These are phyloP conservation scores for Mycotypha africana DNA, from an alignment of 371 early-diverging fungal genomes.

Conservation along the genomic window DNA sequence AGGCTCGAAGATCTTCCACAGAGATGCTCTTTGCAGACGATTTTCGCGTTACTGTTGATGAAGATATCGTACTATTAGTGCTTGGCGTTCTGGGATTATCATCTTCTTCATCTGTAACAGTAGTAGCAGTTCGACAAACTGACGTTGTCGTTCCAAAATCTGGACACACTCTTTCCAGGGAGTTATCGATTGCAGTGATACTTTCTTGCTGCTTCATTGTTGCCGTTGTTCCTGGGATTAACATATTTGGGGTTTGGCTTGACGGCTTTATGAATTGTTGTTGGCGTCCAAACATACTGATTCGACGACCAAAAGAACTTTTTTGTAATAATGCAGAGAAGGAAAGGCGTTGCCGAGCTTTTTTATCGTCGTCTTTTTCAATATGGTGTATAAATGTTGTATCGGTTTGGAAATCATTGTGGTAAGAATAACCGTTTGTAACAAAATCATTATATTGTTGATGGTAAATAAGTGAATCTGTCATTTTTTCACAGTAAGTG, in stretches of 20 bases:
- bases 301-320: too few species aligned
- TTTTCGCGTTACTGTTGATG: neutral
- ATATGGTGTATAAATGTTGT: too few species aligned
- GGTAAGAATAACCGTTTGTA: too few species aligned
- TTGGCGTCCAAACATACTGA: too few species aligned
- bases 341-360: slow-evolving; percentile 2
- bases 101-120: neutral
- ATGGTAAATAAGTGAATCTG: slow-evolving; percentile 5
- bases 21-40: neutral
- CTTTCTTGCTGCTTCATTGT: slow-evolving; percentile 2
- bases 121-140: neutral
- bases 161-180: slow-evolving; percentile 3
- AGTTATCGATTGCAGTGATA: slow-evolving; percentile 2
- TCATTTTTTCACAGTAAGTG: too few species aligned
- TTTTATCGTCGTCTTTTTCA: too few species aligned
- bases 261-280: too few species aligned
- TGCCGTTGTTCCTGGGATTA: too few species aligned
- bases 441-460: neutral
- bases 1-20: slow-evolving; percentile 6
- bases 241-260: too few species aligned
- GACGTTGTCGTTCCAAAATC: too few species aligned
- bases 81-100: neutral
- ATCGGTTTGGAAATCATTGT: too few species aligned
- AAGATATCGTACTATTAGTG: neutral
- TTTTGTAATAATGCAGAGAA: slow-evolving; percentile 14